A percentile compares a stretch with the other conserved stretches of the same genome.
Conservation (phyloP, 78 protist species). For the Isochrysis galbana region DNA sequence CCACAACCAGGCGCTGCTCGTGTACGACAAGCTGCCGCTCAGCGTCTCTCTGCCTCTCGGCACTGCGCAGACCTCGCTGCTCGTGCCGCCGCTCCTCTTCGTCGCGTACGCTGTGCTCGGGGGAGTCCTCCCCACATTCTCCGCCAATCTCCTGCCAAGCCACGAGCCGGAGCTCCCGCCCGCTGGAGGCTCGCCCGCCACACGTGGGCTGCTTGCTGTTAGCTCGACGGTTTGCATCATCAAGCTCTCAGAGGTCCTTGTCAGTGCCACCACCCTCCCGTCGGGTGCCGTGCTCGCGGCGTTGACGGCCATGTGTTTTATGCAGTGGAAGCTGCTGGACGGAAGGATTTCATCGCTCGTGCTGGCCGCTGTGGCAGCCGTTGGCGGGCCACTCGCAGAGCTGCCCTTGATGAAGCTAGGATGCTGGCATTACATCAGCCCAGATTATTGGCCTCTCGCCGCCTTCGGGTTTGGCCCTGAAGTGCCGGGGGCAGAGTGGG, state of each 20-base stretch:
- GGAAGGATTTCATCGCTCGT: neutral
- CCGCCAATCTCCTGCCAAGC: neutral
- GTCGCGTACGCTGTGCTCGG: neutral
- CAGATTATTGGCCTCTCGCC: neutral
- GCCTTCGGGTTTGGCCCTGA: too few relatives aligned
- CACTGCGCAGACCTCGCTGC: neutral
- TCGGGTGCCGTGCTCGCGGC: neutral
- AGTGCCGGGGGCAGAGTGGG: too few relatives aligned
- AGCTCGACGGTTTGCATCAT: neutral
- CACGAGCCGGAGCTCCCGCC: neutral
- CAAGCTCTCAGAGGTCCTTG: neutral
- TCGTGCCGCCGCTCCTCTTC: neutral
- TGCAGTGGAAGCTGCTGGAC: neutral
- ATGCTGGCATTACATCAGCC: neutral
- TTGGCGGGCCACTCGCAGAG: neutral
- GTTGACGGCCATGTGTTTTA: neutral
- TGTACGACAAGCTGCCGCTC: neutral
- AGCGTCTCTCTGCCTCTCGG: neutral
- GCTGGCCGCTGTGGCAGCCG: neutral
- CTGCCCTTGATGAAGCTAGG: neutral
- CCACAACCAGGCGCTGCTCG: conserved; percentile 5
- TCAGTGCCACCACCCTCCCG: neutral
- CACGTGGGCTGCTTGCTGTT: neutral
- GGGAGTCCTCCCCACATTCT: neutral
- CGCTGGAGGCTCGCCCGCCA: too few relatives aligned